A percentile compares a stretch with the other conserved stretches of the same genome.
Conservation (phyloP, 106 monocot species). For the Gastrodia elata region DNA sequence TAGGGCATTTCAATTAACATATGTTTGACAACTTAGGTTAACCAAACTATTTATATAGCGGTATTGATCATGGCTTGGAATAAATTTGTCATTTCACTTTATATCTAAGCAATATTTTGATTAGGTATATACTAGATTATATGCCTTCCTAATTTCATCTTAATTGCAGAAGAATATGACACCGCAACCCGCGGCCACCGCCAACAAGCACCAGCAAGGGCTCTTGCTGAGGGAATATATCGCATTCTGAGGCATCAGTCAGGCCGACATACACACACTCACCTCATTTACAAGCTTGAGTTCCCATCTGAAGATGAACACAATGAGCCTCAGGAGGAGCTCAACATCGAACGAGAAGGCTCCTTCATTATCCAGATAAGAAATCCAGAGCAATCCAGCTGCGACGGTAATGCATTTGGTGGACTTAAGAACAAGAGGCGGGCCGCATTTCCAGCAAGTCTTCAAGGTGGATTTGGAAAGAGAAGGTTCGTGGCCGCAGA, state of each 20-base stretch:
- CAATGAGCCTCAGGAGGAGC: slow-evolving; percentile 41
- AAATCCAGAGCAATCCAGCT: slow-evolving; percentile 42
- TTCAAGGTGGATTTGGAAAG: slow-evolving; percentile 42
- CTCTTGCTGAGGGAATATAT: slow-evolving; percentile 67
- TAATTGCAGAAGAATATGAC: slow-evolving; percentile 52
- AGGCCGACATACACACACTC: slow-evolving; percentile 32
- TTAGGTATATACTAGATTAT: too few species aligned
- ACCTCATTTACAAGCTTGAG: slow-evolving; percentile 78
- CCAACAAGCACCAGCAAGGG: slow-evolving; percentile 35
- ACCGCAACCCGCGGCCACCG: slow-evolving; percentile 58
- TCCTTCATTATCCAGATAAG: slow-evolving; percentile 77
- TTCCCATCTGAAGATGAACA: slow-evolving; percentile 7
- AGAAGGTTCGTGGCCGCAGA: slow-evolving; percentile 33
- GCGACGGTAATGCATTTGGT: slow-evolving; percentile 20
- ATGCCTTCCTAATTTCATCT: background rate
- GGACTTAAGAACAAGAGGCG: slow-evolving; percentile 58
- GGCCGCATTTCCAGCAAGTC: slow-evolving; percentile 51
- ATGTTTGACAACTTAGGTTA: too few species aligned
- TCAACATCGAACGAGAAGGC: slow-evolving; percentile 64
- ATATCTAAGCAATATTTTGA: too few species aligned
- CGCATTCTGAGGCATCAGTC: slow-evolving; percentile 51
- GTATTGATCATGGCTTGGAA: too few species aligned
- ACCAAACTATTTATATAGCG: too few species aligned
- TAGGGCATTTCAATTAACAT: too few species aligned
- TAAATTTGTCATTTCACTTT: too few species aligned